Base-by-base conservation (phyloP, 2,329 filamentous ascomycete genomes). In the Alternaria brassicae region DNA sequence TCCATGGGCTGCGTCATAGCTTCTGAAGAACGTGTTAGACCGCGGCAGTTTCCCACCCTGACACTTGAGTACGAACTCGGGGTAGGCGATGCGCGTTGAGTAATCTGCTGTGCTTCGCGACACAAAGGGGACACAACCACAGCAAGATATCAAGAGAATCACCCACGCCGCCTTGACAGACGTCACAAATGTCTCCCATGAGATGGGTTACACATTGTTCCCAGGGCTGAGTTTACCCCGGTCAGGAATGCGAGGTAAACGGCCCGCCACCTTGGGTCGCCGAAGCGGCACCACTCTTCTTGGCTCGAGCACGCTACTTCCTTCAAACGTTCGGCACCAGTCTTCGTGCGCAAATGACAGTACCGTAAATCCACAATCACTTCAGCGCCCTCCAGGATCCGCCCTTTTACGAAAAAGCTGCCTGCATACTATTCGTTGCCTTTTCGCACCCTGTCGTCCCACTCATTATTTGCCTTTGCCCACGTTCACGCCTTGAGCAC, bases 321-420 rank as follows among this genome's bases (percentile, higher is more conserved):
- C 55, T 63, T 61, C 59, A 59, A 55, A 63, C 63, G 58, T 54
- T 65, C 60, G 58, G 60, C 54, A 65, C 63, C 62, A 63, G 56
- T 55, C 61, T 58, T 59, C 21, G 63, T 64, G 68, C 65, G 69
- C 71, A 73, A 73, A 77, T 76, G 72, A 75, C 66, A 75, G 72
- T 75, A 72, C 71, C 67, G 59, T 42, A 60, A 51, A 56, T 45
- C 57, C 57, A 60, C 59, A 59, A 70, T 65, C 67, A 68, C 58
- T 61, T 66, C 67, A 63, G 62, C 63, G 56, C 57, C 57, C 28
- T 49, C 57, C 52, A 54, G 58, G 55, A 68, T 68, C 58, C 66
- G 62, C 64, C 58, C 53, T 61, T 49, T 53, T 39, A 15, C 51
- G 51, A 56, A 55, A 52, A 63, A 53, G 56, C 59, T 61, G 55